These are phyloP conservation scores for Crithidia acanthocephali DNA, from an alignment of 208 protist genomes.

Conservation along the genomic window DNA sequence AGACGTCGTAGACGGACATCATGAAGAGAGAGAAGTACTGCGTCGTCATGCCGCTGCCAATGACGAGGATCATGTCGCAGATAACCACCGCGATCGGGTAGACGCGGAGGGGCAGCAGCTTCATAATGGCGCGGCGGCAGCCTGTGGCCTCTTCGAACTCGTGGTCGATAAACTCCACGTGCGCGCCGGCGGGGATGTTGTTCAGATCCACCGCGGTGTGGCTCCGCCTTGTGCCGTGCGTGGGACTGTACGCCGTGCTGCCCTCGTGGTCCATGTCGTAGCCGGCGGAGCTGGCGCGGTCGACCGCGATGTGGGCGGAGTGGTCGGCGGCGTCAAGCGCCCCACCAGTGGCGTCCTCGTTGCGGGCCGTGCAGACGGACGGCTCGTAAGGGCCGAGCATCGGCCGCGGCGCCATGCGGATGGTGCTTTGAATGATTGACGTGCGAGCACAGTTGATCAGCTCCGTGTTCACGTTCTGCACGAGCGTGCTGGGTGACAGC, in stretches of 20 bases:
- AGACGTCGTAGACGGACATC: slow-evolving; percentile 61
- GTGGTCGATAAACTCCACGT: slow-evolving; percentile 42
- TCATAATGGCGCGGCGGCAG: slow-evolving; percentile 42
- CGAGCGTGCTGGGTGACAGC: slow-evolving; percentile 12
- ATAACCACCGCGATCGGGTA: slow-evolving; percentile 56
- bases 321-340: neutral
- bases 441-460: slow-evolving; percentile 43
- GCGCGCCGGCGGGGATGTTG: slow-evolving; percentile 25
- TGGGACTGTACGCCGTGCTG: slow-evolving; percentile 5
- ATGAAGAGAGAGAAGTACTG: slow-evolving; percentile 82
- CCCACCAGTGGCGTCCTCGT: slow-evolving; percentile 7
- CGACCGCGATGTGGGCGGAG: neutral
- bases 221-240: neutral
- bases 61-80: slow-evolving; percentile 46
- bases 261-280: slow-evolving; percentile 23
- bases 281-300: neutral
- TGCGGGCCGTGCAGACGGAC: slow-evolving; percentile 43
- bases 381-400: slow-evolving; percentile 33
- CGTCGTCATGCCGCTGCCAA: slow-evolving; percentile 79
- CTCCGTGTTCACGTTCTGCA: slow-evolving; percentile 31
- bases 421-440: slow-evolving; percentile 31
- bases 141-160: slow-evolving; percentile 46
- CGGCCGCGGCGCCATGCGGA: slow-evolving; percentile 4
- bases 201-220: slow-evolving; percentile 15
- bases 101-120: slow-evolving; percentile 44